Percentiles rank a stretch among this genome's conserved stretches.
phyloP scores from a whole-genome alignment of 345 rosid genomes.

The Euphorbia lathyris region DNA sequence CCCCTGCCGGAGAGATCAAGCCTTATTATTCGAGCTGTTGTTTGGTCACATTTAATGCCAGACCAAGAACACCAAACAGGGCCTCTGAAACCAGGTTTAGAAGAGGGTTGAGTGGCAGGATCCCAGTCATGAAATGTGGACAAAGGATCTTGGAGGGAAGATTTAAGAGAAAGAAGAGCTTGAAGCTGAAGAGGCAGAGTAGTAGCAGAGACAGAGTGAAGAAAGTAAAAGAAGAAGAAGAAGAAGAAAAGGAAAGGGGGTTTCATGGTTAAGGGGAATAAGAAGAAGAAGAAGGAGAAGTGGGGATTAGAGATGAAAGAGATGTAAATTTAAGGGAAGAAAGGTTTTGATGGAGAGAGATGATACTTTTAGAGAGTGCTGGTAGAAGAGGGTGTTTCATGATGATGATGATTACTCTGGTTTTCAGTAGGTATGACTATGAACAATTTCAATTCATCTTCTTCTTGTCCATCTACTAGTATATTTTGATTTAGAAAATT shows the following conservation, averaged over 20 bases:
- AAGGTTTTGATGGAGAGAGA: constrained; percentile 38
- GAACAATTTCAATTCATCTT: neutral
- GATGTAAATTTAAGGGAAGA: constrained; percentile 55
- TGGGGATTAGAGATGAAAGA: constrained; percentile 33
- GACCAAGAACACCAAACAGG: constrained; percentile 90
- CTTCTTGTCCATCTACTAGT: neutral
- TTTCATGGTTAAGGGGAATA: constrained; percentile 54
- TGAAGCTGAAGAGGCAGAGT: constrained; percentile 53
- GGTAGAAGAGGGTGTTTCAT: constrained; percentile 55
- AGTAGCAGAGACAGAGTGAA: constrained; percentile 32
- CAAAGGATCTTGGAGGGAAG: constrained; percentile 56
- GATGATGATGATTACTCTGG: constrained; percentile 42
- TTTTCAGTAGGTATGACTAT: constrained; percentile 26
- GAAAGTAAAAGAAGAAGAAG: constrained; percentile 38
- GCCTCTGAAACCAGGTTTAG: constrained; percentile 31
- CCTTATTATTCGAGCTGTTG: constrained; percentile 47
- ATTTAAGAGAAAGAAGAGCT: constrained; percentile 69
- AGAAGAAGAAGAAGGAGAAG: constrained; percentile 21
- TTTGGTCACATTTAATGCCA: constrained; percentile 57
- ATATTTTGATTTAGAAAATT: neutral
- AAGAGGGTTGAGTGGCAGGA: constrained; percentile 21
- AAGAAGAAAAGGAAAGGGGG: constrained; percentile 36
- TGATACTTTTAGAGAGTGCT: constrained; percentile 49
- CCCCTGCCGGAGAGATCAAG: constrained; percentile 77
- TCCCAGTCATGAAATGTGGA: constrained; percentile 73